These are phyloP conservation scores for Hymenoscyphus repandus DNA, from an alignment of 2,329 filamentous ascomycete species.

Conservation along the genomic window DNA sequence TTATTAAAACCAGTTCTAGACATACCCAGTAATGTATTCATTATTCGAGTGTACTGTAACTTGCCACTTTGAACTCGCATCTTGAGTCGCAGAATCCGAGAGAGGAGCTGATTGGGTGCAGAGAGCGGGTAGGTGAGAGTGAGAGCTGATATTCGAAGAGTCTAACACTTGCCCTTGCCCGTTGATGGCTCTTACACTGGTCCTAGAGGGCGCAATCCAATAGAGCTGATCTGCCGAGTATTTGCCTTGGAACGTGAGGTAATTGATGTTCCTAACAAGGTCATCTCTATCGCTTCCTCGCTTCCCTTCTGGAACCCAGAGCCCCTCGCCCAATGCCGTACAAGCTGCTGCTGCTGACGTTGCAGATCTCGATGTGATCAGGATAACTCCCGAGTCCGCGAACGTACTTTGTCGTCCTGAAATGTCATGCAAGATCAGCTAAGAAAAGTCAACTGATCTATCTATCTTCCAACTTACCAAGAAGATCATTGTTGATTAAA, in stretches of 20 bases:
- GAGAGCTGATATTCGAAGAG: constrained; percentile 16
- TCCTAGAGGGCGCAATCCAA: constrained; percentile 16
- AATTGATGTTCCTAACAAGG: constrained; percentile 11
- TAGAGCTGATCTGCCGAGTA: constrained; percentile 17
- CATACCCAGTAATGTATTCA: constrained; percentile 42
- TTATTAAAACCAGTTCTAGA: background rate
- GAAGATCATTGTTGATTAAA: constrained; percentile 21
- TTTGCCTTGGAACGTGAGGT: constrained; percentile 17
- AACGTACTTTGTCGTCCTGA: constrained; percentile 17
- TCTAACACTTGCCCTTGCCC: constrained; percentile 28
- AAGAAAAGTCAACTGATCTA: background rate
- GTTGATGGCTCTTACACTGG: constrained; percentile 14
- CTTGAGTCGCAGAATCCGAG: constrained; percentile 28
- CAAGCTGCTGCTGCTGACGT: constrained; percentile 16
- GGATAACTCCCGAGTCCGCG: constrained; percentile 18
- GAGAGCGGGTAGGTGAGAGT: constrained; percentile 39
- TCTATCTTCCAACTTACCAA: constrained; percentile 9
- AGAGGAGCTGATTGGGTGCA: constrained; percentile 42
- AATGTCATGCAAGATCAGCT: background rate
- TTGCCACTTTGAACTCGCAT: constrained; percentile 33
- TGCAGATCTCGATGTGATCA: constrained; percentile 14
- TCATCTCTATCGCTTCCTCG: constrained; percentile 13
- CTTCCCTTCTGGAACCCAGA: constrained; percentile 17
- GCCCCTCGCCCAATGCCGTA: constrained; percentile 15
- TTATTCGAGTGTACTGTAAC: constrained; percentile 36